Base-by-base conservation (phyloP, 352 stramenopile genomes). In the Globisporangium nodosum region DNA sequence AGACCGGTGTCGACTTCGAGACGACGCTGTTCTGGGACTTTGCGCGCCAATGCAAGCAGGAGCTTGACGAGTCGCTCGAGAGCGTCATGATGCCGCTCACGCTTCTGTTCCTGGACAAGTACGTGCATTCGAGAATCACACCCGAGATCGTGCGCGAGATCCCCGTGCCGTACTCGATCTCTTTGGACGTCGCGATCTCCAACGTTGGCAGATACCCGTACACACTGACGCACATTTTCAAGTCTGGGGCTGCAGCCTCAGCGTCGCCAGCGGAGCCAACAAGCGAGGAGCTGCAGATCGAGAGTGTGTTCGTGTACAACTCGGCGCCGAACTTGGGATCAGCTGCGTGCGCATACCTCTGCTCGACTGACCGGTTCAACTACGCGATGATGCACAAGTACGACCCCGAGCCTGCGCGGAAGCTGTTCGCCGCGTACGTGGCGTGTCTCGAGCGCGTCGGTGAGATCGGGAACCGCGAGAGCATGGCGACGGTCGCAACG, bases 351-450 rank as follows among this genome's bases (percentile, higher is more conserved):
- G 49, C 57, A 16, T 68, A 64, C 61, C 48, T 58, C 18, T 61
- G 39, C 0, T 56, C 61, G 0, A 48, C 56, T 15, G 48, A 63
- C 15, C 47, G 15, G 12, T 33, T 68, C 20, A 53, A 48, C 46
- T 68, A 45, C 46, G 50, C 55, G 15, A 48, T 64, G 37, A 68
- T 49, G 50, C 47, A 57, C 62, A 56, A 64, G 31, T 45, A 60
- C 39, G 45, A 68, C 1, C 21, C 40, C 20, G 35, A 43, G 16
- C 15, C 46, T 0, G 56, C 55, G 2, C 12, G 47, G 15, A 40
- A 6, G 27, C 11, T 63, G 3, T 48, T 66, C 0, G 18, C 5
- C 35, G 35, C 35, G 8, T 40, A 40, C 35, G 35, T 15, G 8
- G 35, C 1, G 53, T 45, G 53, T 20, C 13, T 52, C 42, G 53